A percentile compares a stretch with the other conserved stretches of the same genome.
phyloP scores from a whole-genome alignment of 768 basidiomycete species.

The Nidula microcarpa region DNA sequence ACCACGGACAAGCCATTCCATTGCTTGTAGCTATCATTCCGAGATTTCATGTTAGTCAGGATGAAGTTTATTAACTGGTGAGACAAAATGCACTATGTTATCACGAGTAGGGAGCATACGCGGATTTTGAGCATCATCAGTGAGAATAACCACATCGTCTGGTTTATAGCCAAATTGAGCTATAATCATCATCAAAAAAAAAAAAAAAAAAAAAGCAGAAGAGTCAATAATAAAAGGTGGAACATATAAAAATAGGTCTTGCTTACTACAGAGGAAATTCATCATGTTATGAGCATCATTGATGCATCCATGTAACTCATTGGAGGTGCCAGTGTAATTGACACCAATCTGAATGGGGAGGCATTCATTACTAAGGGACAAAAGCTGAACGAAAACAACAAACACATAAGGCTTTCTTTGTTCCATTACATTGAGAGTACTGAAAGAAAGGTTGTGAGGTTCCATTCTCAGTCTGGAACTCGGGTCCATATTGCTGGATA shows the following conservation, averaged over 20 bases:
- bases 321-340: constrained; percentile 70
- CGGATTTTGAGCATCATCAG: constrained; percentile 66
- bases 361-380: not conserved
- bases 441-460: constrained; percentile 68
- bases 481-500: constrained; percentile 62
- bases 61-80: not conserved
- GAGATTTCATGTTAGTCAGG: not conserved
- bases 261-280: constrained; percentile 69
- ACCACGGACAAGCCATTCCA: constrained; percentile 85
- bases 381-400: no score
- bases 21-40: constrained; percentile 73
- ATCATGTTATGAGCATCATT: constrained; percentile 86
- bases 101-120: constrained; percentile 68
- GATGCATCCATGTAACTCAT: constrained; percentile 81
- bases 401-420: constrained; percentile 86
- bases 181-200: no score
- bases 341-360: constrained; percentile 70
- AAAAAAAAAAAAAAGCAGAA: no score
- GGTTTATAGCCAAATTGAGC: constrained; percentile 62
- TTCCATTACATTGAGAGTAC: constrained; percentile 87
- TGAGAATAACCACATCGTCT: constrained; percentile 84
- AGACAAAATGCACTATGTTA: constrained; percentile 66
- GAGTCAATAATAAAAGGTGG: no score
- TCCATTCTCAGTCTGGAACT: constrained; percentile 42
- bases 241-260: no score